Evolutionary conservation across 352 stramenopile genomes (phyloP).

Genomic region (Phytophthora melonis): DNA sequence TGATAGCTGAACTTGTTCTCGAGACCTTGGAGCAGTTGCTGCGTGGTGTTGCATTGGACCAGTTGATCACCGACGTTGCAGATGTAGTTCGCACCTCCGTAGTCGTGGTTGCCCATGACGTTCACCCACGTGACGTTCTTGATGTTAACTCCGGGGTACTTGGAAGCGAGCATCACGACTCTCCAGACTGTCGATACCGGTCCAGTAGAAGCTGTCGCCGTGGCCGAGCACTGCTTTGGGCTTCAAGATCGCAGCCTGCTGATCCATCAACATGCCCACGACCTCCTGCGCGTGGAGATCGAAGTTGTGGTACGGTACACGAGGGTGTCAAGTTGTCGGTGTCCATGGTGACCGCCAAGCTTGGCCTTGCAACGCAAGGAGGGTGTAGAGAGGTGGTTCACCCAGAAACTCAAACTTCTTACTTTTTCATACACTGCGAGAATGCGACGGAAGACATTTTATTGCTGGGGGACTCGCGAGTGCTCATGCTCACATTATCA

Average conservation of each 20-base stretch:
- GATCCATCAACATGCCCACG: conserved; percentile 43
- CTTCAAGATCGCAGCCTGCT: conserved; percentile 43
- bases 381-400: too few relatives aligned
- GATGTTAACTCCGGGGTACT: conserved; percentile 18
- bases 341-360: too few relatives aligned
- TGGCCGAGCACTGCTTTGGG: conserved; percentile 37
- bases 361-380: too few relatives aligned
- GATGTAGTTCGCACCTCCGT: conserved; percentile 19
- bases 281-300: conserved; percentile 40
- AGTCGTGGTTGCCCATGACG: conserved; percentile 14
- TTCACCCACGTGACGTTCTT: conserved; percentile 10
- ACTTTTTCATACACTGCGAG: too few relatives aligned
- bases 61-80: conserved; percentile 12
- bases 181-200: conserved; percentile 23
- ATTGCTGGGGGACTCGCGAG: too few relatives aligned
- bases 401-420: too few relatives aligned
- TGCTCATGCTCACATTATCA: too few relatives aligned
- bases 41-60: neutral
- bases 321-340: too few relatives aligned
- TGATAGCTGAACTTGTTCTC: neutral
- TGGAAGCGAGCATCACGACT: conserved; percentile 18
- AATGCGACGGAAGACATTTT: too few relatives aligned
- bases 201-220: conserved; percentile 30
- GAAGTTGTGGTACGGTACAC: conserved; percentile 33
- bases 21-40: neutral